Conservation (phyloP, 1,284 basidiomycete genomes). For the Austropuccinia psidii region DNA sequence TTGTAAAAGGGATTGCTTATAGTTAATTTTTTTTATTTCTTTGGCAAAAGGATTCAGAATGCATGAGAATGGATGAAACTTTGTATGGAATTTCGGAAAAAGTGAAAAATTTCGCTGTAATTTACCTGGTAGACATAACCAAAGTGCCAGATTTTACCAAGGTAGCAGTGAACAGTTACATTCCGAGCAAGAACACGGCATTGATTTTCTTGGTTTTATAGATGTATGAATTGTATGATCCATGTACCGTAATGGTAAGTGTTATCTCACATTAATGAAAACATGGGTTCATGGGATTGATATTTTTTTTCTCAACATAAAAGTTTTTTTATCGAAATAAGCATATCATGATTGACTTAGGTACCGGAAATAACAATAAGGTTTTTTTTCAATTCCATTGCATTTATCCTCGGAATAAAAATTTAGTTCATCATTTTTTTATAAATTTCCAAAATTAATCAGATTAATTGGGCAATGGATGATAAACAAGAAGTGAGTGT, state of each 20-base stretch:
- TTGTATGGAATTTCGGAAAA: slow-evolving; percentile 85
- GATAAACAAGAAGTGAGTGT: slow-evolving; percentile 81
- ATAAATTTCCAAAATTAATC: not conserved
- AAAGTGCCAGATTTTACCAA: slow-evolving; percentile 99
- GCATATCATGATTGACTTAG: slow-evolving; percentile 99
- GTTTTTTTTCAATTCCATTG: slow-evolving; percentile 51
- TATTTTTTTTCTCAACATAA: slow-evolving; percentile 1
- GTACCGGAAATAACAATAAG: slow-evolving; percentile 99
- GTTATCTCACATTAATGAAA: not conserved
- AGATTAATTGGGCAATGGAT: slow-evolving; percentile 91
- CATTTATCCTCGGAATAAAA: not conserved
- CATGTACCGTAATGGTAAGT: slow-evolving; percentile 79
- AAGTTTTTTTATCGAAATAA: slow-evolving; percentile 63
- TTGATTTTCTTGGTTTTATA: slow-evolving; percentile 45
- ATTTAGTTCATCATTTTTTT: not conserved
- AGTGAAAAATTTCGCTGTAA: slow-evolving; percentile 96
- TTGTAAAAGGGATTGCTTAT: not conserved
- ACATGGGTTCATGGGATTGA: not conserved
- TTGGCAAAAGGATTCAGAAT: slow-evolving; percentile 62
- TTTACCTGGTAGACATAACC: slow-evolving; percentile 91
- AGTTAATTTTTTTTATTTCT: not conserved
- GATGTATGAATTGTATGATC: slow-evolving; percentile 93
- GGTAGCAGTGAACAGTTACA: too few relatives aligned
- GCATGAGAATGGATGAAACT: slow-evolving; percentile 99
- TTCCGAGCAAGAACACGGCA: too few relatives aligned